Conservation (phyloP, 208 protist species). For the Crithidia fasciculata region DNA sequence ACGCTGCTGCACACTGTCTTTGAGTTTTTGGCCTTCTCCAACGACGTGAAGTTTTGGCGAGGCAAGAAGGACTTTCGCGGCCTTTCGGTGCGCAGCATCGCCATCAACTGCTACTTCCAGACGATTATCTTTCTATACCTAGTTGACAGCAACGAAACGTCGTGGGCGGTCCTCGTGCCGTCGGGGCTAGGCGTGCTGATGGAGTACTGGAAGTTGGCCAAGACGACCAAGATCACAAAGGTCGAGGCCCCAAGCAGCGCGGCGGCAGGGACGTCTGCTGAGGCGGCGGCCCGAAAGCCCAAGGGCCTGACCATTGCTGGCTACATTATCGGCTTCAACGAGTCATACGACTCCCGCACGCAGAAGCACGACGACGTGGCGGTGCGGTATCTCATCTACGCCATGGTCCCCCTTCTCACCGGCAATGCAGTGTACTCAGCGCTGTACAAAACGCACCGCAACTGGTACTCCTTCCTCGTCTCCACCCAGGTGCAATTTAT, state of each 20-base stretch:
- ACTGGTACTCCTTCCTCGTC: slow-evolving; percentile 94
- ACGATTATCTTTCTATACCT: slow-evolving; percentile 98
- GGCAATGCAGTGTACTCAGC: slow-evolving; percentile 96
- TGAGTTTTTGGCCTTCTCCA: slow-evolving; percentile 99
- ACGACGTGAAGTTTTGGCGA: slow-evolving; percentile 93
- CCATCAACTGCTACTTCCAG: slow-evolving; percentile 94
- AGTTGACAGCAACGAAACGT: slow-evolving; percentile 94
- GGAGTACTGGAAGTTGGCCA: slow-evolving; percentile 97
- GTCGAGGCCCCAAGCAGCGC: slow-evolving; percentile 2
- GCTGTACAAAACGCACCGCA: slow-evolving; percentile 93
- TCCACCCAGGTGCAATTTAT: slow-evolving; percentile 89
- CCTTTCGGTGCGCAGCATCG: slow-evolving; percentile 94
- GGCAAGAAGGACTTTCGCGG: slow-evolving; percentile 95
- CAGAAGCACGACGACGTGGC: slow-evolving; percentile 92
- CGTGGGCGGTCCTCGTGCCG: slow-evolving; percentile 94
- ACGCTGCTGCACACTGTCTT: slow-evolving; percentile 98
- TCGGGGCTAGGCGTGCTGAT: slow-evolving; percentile 89
- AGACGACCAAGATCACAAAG: slow-evolving; percentile 54
- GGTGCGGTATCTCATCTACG: slow-evolving; percentile 94
- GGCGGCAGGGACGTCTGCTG: background rate
- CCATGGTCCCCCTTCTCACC: slow-evolving; percentile 92
- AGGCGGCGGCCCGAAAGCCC: background rate
- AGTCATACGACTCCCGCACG: slow-evolving; percentile 81
- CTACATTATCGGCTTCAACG: slow-evolving; percentile 60
- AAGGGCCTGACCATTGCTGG: slow-evolving; percentile 24